Base-by-base conservation (phyloP, 768 basidiomycete genomes). In the Dioszegia hungarica region DNA sequence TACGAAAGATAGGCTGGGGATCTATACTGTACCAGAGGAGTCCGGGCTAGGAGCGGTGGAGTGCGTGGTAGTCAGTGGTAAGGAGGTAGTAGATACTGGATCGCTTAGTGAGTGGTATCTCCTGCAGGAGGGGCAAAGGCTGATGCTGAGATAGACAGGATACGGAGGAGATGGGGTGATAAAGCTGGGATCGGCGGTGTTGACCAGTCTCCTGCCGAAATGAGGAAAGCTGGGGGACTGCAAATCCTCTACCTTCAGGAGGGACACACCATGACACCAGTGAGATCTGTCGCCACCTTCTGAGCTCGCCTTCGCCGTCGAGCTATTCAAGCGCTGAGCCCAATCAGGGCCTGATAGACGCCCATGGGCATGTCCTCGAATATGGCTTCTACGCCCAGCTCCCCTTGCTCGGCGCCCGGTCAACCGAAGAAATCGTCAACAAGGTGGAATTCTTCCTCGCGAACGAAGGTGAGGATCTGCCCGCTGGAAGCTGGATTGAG, bases 401-500 rank as follows among this genome's bases (percentile, higher is more conserved):
- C 9, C 68, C 63, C 9, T 53, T 75, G 1, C 49, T 51, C 29
- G 72, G 70, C 11, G 66, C 64, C 15, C 45, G 41, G 5, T 66
- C 63, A 0, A 29, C 63, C 0, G 25, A 34, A 52, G 69, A 75
- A 31, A 57, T 68, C 24, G 56, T 74, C 19, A 2, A 28, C 0
- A 50, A 64, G 27, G 64, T 74, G 6, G 74, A 75, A 34, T 33
- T 34, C 0, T 75, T 68, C 44, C 68, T 71, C 10, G 38, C 38
- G 25, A 56, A 61, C 34, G 38, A 41, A n/a, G 28, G 52, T 25
- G 24, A 37, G 1, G 19, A 50, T 12, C 45, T 73, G 3, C 66
- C 63, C 0, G 22, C 27, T 12, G 72, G 72, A 10, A 56, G 48
- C 5, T 95, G 90, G 89, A 82, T 95, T 38, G 79, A 85, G 63